Conservation (phyloP, 306 rosid species). For the Carpinus viminea region DNA sequence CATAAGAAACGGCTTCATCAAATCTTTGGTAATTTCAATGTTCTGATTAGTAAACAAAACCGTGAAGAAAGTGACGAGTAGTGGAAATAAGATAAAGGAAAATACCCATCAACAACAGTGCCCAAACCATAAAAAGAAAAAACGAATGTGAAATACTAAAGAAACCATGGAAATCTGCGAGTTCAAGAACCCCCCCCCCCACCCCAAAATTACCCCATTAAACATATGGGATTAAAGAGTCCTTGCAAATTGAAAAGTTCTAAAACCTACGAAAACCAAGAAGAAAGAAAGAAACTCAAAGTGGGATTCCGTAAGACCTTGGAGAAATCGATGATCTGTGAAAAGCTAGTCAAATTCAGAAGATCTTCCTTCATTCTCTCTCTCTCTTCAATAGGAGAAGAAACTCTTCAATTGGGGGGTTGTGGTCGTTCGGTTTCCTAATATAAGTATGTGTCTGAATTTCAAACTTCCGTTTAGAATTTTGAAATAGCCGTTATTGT, state of each 20-base stretch:
- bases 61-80: background rate
- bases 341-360: background rate
- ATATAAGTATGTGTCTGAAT: background rate
- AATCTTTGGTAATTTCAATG: background rate
- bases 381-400: slow-evolving; percentile 4
- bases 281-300: slow-evolving; percentile 2
- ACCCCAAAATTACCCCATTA: background rate
- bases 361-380: slow-evolving; percentile 1
- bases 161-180: background rate
- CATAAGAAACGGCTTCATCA: background rate
- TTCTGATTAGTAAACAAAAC: background rate
- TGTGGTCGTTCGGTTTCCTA: background rate
- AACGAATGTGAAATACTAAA: background rate
- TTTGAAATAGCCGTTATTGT: slow-evolving; percentile 25
- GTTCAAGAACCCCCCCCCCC: background rate
- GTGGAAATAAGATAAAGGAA: background rate
- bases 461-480: slow-evolving; percentile 25
- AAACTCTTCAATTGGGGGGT: background rate
- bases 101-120: background rate
- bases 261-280: slow-evolving; percentile 1
- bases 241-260: background rate
- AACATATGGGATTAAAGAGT: background rate
- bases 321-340: slow-evolving; percentile 12
- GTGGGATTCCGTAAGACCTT: slow-evolving; percentile 16
- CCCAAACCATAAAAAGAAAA: background rate